These are phyloP conservation scores for Biscogniauxia marginata DNA, from an alignment of 2,329 filamentous ascomycete genomes.

Conservation along the genomic window DNA sequence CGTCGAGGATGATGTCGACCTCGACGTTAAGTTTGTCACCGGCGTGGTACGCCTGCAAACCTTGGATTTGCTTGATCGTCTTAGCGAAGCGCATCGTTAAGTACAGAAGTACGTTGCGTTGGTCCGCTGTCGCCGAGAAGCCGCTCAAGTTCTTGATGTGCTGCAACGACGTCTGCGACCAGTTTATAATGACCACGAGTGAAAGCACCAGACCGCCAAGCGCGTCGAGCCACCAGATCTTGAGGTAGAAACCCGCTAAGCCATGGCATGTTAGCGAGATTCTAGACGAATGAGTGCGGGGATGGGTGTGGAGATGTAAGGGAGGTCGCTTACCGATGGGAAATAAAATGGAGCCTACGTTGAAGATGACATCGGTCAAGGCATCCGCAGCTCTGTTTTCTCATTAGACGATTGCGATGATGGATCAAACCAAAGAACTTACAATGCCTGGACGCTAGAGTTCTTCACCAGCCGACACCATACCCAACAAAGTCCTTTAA, in stretches of 20 bases:
- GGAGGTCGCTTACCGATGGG: conserved; percentile 56
- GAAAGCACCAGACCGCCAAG: conserved; percentile 78
- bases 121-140: conserved; percentile 74
- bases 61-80: conserved; percentile 82
- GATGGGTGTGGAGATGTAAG: background rate
- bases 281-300: background rate
- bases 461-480: conserved; percentile 87
- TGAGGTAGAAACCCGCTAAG: conserved; percentile 68
- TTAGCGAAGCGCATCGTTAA: conserved; percentile 92
- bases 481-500: conserved; percentile 81
- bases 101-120: conserved; percentile 83
- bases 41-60: conserved; percentile 79
- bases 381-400: conserved; percentile 47
- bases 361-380: conserved; percentile 82
- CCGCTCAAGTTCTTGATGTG: conserved; percentile 82
- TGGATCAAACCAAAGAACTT: conserved; percentile 29
- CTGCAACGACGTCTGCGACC: conserved; percentile 69
- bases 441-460: conserved; percentile 78
- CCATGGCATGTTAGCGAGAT: background rate
- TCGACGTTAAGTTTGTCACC: conserved; percentile 83
- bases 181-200: conserved; percentile 74
- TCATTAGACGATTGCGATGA: conserved; percentile 4
- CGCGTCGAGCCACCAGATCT: conserved; percentile 81
- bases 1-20: conserved; percentile 81
- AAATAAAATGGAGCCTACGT: conserved; percentile 84